A percentile compares a stretch with the other conserved stretches of the same genome.
Conservation (phyloP, 495 filamentous ascomycete species). For the Neurospora discreta region DNA sequence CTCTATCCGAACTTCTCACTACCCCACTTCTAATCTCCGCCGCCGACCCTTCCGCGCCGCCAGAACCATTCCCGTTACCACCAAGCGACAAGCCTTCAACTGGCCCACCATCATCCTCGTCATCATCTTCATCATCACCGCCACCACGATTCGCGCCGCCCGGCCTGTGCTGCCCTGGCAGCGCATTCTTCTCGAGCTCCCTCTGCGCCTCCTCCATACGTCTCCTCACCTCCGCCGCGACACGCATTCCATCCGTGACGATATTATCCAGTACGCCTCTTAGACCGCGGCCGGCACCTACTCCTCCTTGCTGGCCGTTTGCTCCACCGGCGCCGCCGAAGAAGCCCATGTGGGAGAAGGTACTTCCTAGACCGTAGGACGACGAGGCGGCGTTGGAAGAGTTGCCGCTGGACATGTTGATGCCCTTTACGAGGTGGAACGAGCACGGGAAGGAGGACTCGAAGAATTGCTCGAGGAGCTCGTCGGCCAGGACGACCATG, state of each 20-base stretch:
- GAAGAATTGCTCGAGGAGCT: conserved; percentile 91
- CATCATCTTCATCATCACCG: conserved; percentile 67
- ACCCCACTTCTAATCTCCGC: conserved; percentile 43
- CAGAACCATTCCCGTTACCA: conserved; percentile 2
- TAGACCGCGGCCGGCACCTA: conserved; percentile 63
- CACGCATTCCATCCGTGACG: conserved; percentile 90
- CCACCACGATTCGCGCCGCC: conserved; percentile 32
- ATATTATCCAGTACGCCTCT: conserved; percentile 93
- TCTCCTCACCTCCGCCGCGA: conserved; percentile 80
- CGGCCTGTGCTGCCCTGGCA: conserved; percentile 34
- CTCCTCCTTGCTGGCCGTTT: conserved; percentile 33
- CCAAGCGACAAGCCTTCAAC: conserved; percentile 5
- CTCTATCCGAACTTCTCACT: conserved; percentile 61
- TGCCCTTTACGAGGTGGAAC: conserved; percentile 41
- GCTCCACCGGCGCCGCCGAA: conserved; percentile 20
- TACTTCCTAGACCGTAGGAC: conserved; percentile 49
- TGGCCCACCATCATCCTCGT: conserved; percentile 35
- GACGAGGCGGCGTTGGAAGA: conserved; percentile 40
- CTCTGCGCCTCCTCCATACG: conserved; percentile 88
- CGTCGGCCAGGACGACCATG: conserved; percentile 95
- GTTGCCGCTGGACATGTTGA: conserved; percentile 15
- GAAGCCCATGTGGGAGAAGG: conserved; percentile 61
- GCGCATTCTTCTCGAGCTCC: conserved; percentile 69
- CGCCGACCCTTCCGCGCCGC: conserved; percentile 24
- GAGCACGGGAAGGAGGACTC: conserved; percentile 67